A percentile compares a stretch with the other conserved stretches of the same genome.
These are phyloP conservation scores for Pythium plurisporium DNA, from an alignment of 352 stramenopile species.

Conservation along the genomic window DNA sequence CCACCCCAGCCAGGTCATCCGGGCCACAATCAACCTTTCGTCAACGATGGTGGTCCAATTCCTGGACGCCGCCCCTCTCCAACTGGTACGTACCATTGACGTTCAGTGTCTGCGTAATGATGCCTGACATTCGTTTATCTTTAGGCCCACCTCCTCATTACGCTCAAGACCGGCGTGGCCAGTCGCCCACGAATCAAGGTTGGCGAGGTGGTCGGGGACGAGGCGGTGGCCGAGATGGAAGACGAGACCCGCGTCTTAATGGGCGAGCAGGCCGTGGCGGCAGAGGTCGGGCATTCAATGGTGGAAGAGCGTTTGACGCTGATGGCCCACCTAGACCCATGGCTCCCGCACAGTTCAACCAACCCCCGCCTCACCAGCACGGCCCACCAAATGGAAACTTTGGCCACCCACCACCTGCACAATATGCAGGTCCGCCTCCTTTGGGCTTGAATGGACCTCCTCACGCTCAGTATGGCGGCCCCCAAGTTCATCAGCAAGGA, in stretches of 20 bases:
- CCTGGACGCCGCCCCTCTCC: slow-evolving; percentile 4
- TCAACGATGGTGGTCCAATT: not conserved
- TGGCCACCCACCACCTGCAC: not conserved
- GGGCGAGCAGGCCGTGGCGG: slow-evolving; percentile 4
- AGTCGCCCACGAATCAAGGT: slow-evolving; percentile 13
- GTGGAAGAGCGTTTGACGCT: not conserved
- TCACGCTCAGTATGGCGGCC: not conserved
- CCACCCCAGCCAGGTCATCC: not conserved
- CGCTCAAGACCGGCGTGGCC: not conserved
- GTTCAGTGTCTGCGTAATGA: not conserved
- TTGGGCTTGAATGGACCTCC: not conserved
- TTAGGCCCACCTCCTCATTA: not conserved
- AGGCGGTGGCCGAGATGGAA: slow-evolving; percentile 4
- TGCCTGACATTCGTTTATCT: not conserved
- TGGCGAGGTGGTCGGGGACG: slow-evolving; percentile 12
- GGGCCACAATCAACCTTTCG: not conserved
- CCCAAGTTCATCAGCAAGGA: not conserved
- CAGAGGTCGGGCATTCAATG: not conserved
- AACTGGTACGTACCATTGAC: not conserved
- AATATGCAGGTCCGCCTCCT: not conserved
- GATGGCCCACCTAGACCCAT: not conserved
- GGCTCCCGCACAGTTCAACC: not conserved
- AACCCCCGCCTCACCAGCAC: not conserved
- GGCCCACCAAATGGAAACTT: slow-evolving; percentile 1
- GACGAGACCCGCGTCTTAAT: slow-evolving; percentile 11